Evolutionary conservation across 2,329 filamentous ascomycete species (phyloP).

Genomic region (Metarhizium humberi): DNA sequence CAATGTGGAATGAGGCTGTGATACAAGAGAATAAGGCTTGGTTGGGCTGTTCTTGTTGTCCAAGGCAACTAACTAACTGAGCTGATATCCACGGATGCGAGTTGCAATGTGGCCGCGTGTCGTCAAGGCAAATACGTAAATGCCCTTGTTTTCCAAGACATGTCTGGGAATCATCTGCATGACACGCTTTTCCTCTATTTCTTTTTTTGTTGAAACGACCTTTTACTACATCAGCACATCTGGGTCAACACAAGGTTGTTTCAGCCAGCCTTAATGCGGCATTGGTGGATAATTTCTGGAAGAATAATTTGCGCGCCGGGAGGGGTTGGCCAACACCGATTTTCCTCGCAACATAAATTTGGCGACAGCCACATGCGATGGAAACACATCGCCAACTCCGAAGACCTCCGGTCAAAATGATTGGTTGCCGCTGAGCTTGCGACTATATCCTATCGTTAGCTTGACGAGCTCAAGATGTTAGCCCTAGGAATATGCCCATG

Average conservation of each 20-base stretch:
- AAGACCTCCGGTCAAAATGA: neutral
- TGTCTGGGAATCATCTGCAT: neutral
- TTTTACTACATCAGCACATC: neutral
- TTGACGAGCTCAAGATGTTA: neutral
- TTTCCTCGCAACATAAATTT: neutral
- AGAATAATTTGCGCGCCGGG: neutral
- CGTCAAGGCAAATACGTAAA: neutral
- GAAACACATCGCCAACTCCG: neutral
- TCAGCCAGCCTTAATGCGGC: neutral
- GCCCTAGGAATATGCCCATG: neutral
- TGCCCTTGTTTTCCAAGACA: neutral
- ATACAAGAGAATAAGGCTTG: neutral
- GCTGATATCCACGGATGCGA: neutral
- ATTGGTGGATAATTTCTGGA: neutral
- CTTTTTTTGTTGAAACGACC: neutral
- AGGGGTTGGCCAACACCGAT: neutral
- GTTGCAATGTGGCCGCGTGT: neutral
- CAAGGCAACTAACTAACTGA: neutral
- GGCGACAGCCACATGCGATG: neutral
- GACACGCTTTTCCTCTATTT: neutral
- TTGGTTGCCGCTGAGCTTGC: neutral
- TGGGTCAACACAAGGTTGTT: neutral
- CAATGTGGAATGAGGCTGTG: neutral
- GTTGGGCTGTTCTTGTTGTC: neutral
- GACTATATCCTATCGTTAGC: neutral